These are phyloP conservation scores for Cadophora gregata DNA, from an alignment of 2,329 filamentous ascomycete genomes.

Conservation along the genomic window DNA sequence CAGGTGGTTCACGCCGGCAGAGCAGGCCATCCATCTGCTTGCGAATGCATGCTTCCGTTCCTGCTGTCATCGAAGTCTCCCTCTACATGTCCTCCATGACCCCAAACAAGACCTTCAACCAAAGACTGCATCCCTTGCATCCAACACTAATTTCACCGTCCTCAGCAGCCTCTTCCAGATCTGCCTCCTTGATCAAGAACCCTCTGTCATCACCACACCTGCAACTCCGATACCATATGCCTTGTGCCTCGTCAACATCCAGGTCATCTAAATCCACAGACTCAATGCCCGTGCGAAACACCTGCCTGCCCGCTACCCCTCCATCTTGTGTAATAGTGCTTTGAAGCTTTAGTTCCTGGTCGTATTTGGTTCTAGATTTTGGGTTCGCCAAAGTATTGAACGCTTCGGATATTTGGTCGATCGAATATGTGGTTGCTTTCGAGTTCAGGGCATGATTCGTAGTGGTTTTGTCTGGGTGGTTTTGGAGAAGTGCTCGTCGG, in stretches of 20 bases:
- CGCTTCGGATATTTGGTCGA: slow-evolving; percentile 69
- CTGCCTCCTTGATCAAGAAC: slow-evolving; percentile 62
- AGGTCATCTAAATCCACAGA: slow-evolving; percentile 70
- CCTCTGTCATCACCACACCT: slow-evolving; percentile 68
- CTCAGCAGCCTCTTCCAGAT: slow-evolving; percentile 63
- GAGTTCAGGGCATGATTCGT: slow-evolving; percentile 25
- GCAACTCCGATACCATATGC: slow-evolving; percentile 62
- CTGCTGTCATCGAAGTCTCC: neutral
- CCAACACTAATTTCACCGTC: slow-evolving; percentile 68
- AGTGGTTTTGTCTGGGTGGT: slow-evolving; percentile 59
- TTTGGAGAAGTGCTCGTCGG: slow-evolving; percentile 65
- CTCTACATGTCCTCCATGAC: slow-evolving; percentile 50
- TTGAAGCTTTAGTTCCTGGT: slow-evolving; percentile 52
- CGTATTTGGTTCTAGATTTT: slow-evolving; percentile 58
- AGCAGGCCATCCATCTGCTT: neutral
- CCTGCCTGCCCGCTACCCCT: slow-evolving; percentile 32
- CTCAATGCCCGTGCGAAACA: slow-evolving; percentile 65
- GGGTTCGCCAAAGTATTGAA: slow-evolving; percentile 61
- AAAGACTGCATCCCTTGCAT: slow-evolving; percentile 70
- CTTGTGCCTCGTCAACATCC: slow-evolving; percentile 53
- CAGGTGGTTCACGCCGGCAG: neutral
- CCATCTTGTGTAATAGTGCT: slow-evolving; percentile 32
- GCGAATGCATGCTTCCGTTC: neutral
- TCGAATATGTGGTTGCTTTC: slow-evolving; percentile 49
- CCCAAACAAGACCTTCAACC: slow-evolving; percentile 68